These are phyloP conservation scores for Picea sitchensis DNA, from an alignment of 75 land plant genomes.

Conservation along the genomic window DNA sequence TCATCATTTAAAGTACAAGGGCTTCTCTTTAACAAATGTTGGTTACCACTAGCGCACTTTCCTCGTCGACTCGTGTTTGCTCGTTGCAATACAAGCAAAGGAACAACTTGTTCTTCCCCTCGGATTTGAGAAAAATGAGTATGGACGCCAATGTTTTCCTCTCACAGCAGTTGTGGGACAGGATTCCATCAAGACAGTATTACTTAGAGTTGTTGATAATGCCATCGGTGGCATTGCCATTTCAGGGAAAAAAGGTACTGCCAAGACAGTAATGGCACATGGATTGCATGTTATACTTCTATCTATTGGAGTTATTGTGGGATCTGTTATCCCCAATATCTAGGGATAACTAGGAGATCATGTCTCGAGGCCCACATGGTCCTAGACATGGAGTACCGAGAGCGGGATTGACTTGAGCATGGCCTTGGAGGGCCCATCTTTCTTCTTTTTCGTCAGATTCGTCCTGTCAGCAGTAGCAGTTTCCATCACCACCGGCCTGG, in stretches of 20 bases:
- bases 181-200: conserved; percentile 86
- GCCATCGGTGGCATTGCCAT: conserved; percentile 94
- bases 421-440: too few species aligned
- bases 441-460: too few species aligned
- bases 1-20: neutral
- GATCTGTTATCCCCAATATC: too few species aligned
- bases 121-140: conserved; percentile 16
- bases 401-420: too few species aligned
- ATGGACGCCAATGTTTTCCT: conserved; percentile 87
- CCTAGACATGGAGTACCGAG: too few species aligned
- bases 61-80: neutral
- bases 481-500: too few species aligned
- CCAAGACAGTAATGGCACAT: conserved; percentile 96
- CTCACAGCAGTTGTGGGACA: conserved; percentile 94
- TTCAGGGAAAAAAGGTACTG: conserved; percentile 94
- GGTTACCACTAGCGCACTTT: neutral
- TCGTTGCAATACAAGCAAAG: conserved; percentile 12
- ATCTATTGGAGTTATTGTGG: conserved; percentile 86
- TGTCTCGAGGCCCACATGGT: too few species aligned
- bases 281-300: conserved; percentile 94
- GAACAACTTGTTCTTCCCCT: conserved; percentile 13
- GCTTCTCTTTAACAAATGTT: neutral
- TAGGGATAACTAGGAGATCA: too few species aligned
- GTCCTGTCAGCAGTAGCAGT: too few species aligned
- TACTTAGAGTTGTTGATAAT: conserved; percentile 90